Conservation (phyloP, 495 filamentous ascomycete species). For the Penicillium cinerascens region DNA sequence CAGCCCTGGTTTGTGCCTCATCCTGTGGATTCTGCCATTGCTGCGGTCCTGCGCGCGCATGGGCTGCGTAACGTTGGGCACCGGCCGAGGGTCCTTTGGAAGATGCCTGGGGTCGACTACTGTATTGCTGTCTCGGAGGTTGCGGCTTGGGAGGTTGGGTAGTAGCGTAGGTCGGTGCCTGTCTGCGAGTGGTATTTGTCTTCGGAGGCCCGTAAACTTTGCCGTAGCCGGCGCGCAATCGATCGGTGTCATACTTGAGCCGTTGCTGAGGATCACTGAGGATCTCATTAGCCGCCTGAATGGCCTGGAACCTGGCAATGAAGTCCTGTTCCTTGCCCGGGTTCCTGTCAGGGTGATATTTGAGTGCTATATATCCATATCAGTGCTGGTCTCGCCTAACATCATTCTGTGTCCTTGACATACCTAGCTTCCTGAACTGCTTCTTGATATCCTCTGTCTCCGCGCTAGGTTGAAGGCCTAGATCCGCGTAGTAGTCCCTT, state of each 20-base stretch:
- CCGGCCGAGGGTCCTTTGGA: conserved; percentile 49
- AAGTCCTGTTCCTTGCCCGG: conserved; percentile 75
- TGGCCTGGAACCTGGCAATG: conserved; percentile 76
- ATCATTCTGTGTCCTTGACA: not conserved
- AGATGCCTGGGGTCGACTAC: conserved; percentile 25
- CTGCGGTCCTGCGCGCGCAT: conserved; percentile 41
- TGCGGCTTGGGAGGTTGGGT: conserved; percentile 28
- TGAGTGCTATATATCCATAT: conserved; percentile 54
- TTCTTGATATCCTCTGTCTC: conserved; percentile 73
- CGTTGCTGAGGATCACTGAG: conserved; percentile 64
- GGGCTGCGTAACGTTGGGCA: conserved; percentile 53
- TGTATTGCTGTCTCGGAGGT: conserved; percentile 25
- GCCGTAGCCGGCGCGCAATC: conserved; percentile 48
- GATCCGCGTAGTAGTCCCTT: conserved; percentile 83
- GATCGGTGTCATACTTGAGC: conserved; percentile 73
- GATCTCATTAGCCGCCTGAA: conserved; percentile 83
- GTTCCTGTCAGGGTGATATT: conserved; percentile 88
- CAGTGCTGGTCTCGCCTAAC: not conserved
- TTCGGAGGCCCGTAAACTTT: conserved; percentile 36
- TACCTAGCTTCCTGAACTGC: conserved; percentile 82
- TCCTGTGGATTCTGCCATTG: conserved; percentile 45
- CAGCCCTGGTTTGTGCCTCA: conserved; percentile 51
- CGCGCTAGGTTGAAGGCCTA: conserved; percentile 62
- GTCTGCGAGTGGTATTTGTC: conserved; percentile 21
- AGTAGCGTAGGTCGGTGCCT: conserved; percentile 21